Evolutionary conservation across 805 yeast genomes (phyloP), one percentile per base, ranked within the genome.

Genomic region (Kuraishia borneana): DNA sequence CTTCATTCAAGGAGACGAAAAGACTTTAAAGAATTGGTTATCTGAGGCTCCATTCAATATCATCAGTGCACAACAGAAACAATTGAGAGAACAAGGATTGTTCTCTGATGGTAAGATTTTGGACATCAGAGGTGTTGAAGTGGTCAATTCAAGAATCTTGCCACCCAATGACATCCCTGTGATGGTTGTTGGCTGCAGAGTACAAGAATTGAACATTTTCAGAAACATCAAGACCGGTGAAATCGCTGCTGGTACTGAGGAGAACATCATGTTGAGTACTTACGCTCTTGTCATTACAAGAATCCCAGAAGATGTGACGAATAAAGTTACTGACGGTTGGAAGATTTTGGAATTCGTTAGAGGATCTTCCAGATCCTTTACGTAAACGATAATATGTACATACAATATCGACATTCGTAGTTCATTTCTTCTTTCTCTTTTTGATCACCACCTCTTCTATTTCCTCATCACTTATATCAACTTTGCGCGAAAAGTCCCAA

Each of bases 41-140:
- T 79, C 94, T 33, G 98, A 92, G 61, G 97, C 97, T 20, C 96
- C 98, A 30, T 89, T 62, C 63, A 89, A 89, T 54, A 94, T 92
- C 39, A 85, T 94, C 73, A 74, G 82, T 44, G 95, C 96, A 22
- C 84, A 83, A 56, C 87, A 89, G 55, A 92, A 92, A 59, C 94
- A 83, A 53, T 76, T 85, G 55, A 73, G 81, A 52, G 95, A 88
- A 48, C 94, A 88, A 58, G 94, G 94, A 5, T 64, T 89, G 36
- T 83, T 83, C 50, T 77, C 95, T 10, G 98, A 92, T 48, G 89
- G 96, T 30, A 75, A 76, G 43, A 84, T 92, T 42, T 68, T 92
- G 50, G 99, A 92, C 54, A 83, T 92, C 46, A 76, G 99, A 62
- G 94, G 95, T 34, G 94, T 88, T 29, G 97, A 89, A 45, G 77